Evolutionary conservation across 2,329 filamentous ascomycete species (phyloP), one percentile per base, ranked within the genome.

Genomic region (Amauroascus niger): DNA sequence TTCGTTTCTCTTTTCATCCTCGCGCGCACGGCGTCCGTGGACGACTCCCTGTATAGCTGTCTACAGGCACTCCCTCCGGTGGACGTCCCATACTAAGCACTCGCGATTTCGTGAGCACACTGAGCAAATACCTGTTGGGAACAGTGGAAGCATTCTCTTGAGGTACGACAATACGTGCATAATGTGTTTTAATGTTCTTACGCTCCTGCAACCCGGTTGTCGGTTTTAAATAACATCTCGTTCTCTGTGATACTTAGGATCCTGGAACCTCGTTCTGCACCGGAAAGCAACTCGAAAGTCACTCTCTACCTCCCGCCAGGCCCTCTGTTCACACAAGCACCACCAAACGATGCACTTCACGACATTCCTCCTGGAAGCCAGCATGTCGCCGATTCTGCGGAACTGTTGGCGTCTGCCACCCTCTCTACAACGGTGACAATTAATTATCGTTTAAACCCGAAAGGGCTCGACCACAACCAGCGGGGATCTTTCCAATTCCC

Each of bases 261-360:
- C n/a, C 16, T 57, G 2, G 30, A 50, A 20, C 52, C 55, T 3
- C 22, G n/a, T 18, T n/a, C 18, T 22, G 6, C 40, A 9, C 6
- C 52, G 8, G 14, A n/a, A 11, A 14, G 8, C 24, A 48, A 47
- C 9, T 60, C 61, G 24, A 66, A 66, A 59, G 62, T 71, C 8
- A 64, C 70, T 33, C 58, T 72, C 32, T 65, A 68, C 41, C 63
- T 72, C 6, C 69, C 69, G n/a, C 60, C 65, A 14, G 69, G 69
- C 11, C 67, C 69, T 22, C 33, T 68, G 9, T 67, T 67, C 26
- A 54, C 53, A 37, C 46, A 20, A 16, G 3, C 41, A 14, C 24
- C 9, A 26, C 32, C 37, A 50, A 8, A 33, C 13, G 18, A 46
- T 28, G 14, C 6, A 13, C 18, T 18, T 13, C 22, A 39, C n/a